Percentiles rank a stretch among this genome's conserved stretches.
Conservation (phyloP, 2,329 filamentous ascomycete genomes). For the Monosporascus sp. region DNA sequence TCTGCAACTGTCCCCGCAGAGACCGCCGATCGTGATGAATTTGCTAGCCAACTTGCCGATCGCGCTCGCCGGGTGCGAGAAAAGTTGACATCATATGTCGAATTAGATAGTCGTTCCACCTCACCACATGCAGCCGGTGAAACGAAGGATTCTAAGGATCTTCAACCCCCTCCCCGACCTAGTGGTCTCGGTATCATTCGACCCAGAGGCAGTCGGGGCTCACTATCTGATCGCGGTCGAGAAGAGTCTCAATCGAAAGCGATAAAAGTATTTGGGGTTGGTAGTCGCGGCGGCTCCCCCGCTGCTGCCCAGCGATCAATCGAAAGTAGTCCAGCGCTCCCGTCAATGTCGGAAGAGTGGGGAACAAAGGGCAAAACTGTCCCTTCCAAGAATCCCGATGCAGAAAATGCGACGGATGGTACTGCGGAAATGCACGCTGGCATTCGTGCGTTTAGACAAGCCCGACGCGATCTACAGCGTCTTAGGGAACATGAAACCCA, state of each 20-base stretch:
- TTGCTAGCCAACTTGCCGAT: conserved; percentile 66
- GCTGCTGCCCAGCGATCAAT: conserved; percentile 8
- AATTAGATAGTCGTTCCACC: conserved; percentile 50
- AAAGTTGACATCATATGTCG: conserved; percentile 63
- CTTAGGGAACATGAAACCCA: conserved; percentile 49
- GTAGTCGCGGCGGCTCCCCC: conserved; percentile 32
- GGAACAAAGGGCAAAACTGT: conserved; percentile 2
- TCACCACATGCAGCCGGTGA: conserved; percentile 35
- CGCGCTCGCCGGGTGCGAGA: conserved; percentile 68
- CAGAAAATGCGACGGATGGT: conserved; percentile 14
- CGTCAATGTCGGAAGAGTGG: conserved; percentile 5
- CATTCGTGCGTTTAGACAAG: conserved; percentile 52
- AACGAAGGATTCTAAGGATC: conserved; percentile 23
- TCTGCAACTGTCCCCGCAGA: not conserved
- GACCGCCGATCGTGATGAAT: conserved; percentile 52
- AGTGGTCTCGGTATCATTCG: conserved; percentile 61
- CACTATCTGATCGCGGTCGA: conserved; percentile 46
- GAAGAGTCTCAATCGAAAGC: conserved; percentile 46
- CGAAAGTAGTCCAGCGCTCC: not conserved
- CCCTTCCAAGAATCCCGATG: conserved; percentile 3
- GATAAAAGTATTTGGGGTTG: conserved; percentile 57
- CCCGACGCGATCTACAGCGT: conserved; percentile 50
- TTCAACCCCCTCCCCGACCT: conserved; percentile 32
- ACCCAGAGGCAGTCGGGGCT: conserved; percentile 62
- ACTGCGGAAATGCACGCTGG: conserved; percentile 39